Base-by-base conservation (phyloP, 164 flowering plant genomes). In the Magnolia officinalis region DNA sequence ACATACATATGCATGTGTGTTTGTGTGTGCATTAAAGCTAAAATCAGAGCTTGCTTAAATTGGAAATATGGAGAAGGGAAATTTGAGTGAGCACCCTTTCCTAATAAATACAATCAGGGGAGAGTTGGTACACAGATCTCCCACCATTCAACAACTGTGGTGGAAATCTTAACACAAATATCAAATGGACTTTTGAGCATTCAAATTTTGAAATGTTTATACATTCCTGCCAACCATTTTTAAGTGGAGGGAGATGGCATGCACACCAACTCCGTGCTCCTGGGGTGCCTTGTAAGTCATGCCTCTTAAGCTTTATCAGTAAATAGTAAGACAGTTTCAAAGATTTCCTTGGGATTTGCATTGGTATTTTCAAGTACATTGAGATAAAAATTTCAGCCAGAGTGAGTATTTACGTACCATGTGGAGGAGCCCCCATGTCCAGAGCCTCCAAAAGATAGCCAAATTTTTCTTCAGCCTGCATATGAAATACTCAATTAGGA, bases 371-470 rank as follows among this genome's bases (percentile, higher is more conserved):
- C 37, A 4, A 29, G 71, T 45, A 29, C 31, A 29, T 11, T 20
- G 11, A 70, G 58, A 49, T 50, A 50, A 50, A 11, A 45, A 8
- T 70, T 70, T 66, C 8, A 29, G 68, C 13, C 51, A 68, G 55
- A n/a, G 24, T 45, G 5, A 4, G 3, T 23, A 10, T 51, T 55
- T 72, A 72, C 79, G 66, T 89, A 95, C 98, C 98, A 81, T 95
- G 99, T 21, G 99, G 99, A 76, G 99, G 99, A 80, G 99, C 98
- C 70, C 99, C 99, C 97, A 92, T 89, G 82, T 93, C 97, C 79
- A 95, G 81, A 76, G 99, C 98, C 82, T 95, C 96, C 72, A 95
- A 81, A 76, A 95, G 96, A 80, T 92, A 93, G 16, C 98, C 99
- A 86, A 95, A 95, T 81, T 95, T 93, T 31, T 87, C 92, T 86